Evolutionary conservation across 1,139 yeast genomes (phyloP), one percentile per base, ranked within the genome.

Genomic region (Sugiyamaella neomexicana): DNA sequence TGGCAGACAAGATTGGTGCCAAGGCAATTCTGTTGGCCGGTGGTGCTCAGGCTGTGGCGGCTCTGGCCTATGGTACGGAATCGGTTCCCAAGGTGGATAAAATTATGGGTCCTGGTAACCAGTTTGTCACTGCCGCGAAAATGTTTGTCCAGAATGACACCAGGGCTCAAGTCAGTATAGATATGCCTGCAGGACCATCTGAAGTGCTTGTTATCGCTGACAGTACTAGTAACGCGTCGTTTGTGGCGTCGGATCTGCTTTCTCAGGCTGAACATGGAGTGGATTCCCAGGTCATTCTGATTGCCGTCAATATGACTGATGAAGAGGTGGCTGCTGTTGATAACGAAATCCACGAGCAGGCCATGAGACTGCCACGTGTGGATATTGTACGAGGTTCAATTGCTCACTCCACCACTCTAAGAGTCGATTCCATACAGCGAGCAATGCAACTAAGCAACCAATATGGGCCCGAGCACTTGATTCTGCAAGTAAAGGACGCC

Each of bases 181-280:
- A 93, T 72, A 91, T 93, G 98, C 99, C 99, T 47, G 99, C 99
- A 23, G 99, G 99, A 4, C 99, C 99, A 27, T 87, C 96, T 53
- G 99, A 93, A 73, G 99, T 93, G 13, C 78, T 93, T 60, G 98
- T 93, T 15, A 79, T 93, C 64, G 96, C 97, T 44, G 99, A 93
- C 70, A 80, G 77, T 56, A 68, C 80, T 48, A 89, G 98, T 5
- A 96, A 89, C 72, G 91, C 96, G 13, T 96, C 91, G 65, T 93
- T 89, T 72, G 99, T 93, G 37, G 99, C 98, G 20, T 83, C 93
- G 63, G 99, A 93, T 69, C 79, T 93, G 68, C 78, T 93, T 58
- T 91, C 98, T 0, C 99, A 93, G 75, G 99, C 99, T 29, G 99
- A 93, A 75, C 99, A 93, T 70, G 99, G 99, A 60, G 81, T 90